These are phyloP conservation scores for Aeschynomene evenia DNA, from an alignment of 306 rosid genomes.

Conservation along the genomic window DNA sequence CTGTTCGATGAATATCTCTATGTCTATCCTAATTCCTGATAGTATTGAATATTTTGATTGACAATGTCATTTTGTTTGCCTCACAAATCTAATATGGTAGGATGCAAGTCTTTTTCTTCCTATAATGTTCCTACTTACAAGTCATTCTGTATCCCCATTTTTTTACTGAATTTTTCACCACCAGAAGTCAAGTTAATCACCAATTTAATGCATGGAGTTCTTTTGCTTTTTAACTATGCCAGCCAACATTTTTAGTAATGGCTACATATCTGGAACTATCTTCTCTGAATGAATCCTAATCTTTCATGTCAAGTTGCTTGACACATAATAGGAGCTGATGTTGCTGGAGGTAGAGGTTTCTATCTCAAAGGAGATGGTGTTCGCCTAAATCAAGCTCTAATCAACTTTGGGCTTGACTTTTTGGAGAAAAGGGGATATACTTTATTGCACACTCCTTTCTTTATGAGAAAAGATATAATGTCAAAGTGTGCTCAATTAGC, in stretches of 20 bases:
- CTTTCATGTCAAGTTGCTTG: constrained; percentile 25
- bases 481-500: constrained; percentile 97
- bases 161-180: not conserved
- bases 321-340: constrained; percentile 67
- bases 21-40: not conserved
- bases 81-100: not conserved
- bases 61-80: not conserved
- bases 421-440: constrained; percentile 76
- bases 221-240: not conserved
- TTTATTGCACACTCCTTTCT: constrained; percentile 82
- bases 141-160: not conserved
- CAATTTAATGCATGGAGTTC: not conserved
- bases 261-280: not conserved
- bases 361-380: constrained; percentile 93
- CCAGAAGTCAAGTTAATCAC: not conserved
- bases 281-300: constrained; percentile 6
- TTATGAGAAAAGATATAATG: constrained; percentile 93
- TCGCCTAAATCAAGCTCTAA: constrained; percentile 91
- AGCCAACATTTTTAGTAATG: not conserved
- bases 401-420: constrained; percentile 83
- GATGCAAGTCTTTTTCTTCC: not conserved
- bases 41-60: not conserved
- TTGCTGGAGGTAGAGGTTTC: constrained; percentile 97
- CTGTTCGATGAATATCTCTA: not conserved
- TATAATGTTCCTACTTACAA: not conserved